Conservation (phyloP, 2,329 filamentous ascomycete genomes). For the Dothiorella sarmentorum region DNA sequence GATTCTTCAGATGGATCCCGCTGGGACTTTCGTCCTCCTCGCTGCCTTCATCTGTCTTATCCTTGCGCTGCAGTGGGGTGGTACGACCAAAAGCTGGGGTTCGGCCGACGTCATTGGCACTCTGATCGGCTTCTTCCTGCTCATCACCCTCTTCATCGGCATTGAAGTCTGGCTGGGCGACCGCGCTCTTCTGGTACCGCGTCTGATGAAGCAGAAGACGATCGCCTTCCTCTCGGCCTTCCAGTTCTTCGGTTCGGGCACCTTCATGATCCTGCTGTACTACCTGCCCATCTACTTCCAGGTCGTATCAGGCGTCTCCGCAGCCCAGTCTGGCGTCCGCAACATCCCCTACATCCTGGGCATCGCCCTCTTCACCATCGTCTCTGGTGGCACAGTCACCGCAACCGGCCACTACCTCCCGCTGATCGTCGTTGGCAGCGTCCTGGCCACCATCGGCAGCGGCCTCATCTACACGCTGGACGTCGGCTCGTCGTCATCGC, state of each 20-base stretch:
- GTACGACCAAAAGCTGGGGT: constrained; percentile 29
- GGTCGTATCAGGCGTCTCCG: constrained; percentile 32
- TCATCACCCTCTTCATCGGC: constrained; percentile 34
- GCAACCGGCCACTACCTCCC: constrained; percentile 36
- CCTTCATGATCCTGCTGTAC: constrained; percentile 41
- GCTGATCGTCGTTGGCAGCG: constrained; percentile 29
- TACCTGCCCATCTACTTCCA: constrained; percentile 52
- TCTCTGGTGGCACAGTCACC: constrained; percentile 25
- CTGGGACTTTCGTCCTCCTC: constrained; percentile 42
- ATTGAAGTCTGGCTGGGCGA: constrained; percentile 40
- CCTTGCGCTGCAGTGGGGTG: constrained; percentile 48
- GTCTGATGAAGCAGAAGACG: constrained; percentile 38
- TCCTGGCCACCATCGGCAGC: constrained; percentile 32
- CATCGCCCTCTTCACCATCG: constrained; percentile 25
- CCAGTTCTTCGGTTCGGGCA: constrained; percentile 35
- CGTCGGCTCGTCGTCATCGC: constrained; percentile 32
- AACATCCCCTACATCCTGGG: constrained; percentile 43
- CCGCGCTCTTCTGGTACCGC: constrained; percentile 38
- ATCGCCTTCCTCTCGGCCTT: constrained; percentile 36
- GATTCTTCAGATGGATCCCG: constrained; percentile 44
- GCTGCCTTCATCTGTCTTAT: constrained; percentile 41
- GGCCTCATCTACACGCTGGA: constrained; percentile 45
- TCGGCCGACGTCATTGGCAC: constrained; percentile 43
- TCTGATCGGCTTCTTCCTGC: constrained; percentile 43
- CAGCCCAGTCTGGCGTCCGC: constrained; percentile 39